A percentile compares a stretch with the other conserved stretches of the same genome.
phyloP scores from a whole-genome alignment of 371 early-diverging fungal species.

The Apophysomyces elegans region DNA sequence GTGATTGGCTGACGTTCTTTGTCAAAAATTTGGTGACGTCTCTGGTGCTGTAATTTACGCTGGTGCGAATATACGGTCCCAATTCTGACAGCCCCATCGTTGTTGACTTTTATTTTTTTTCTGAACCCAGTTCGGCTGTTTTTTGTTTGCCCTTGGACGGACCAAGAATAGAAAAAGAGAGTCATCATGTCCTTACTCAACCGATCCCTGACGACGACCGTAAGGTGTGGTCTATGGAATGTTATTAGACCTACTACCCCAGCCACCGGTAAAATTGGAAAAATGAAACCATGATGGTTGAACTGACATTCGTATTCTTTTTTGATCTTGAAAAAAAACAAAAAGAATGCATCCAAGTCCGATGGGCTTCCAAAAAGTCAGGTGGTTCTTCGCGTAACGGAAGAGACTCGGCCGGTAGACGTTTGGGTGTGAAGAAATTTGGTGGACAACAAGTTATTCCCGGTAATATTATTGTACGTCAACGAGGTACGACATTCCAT shows the following conservation, averaged over 20 bases:
- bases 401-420: constrained; percentile 92
- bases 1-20: too few species aligned
- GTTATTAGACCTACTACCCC: constrained; percentile 8
- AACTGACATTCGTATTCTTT: not conserved
- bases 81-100: too few species aligned
- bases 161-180: not conserved
- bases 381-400: constrained; percentile 94
- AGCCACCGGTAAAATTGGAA: constrained; percentile 12
- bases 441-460: constrained; percentile 83
- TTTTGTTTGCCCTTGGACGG: too few species aligned
- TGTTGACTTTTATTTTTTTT: too few species aligned
- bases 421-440: constrained; percentile 92
- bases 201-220: constrained; percentile 19
- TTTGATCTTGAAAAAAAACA: not conserved
- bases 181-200: constrained; percentile 25
- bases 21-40: too few species aligned
- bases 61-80: too few species aligned
- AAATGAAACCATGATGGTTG: not conserved
- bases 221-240: constrained; percentile 5
- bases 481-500: constrained; percentile 91
- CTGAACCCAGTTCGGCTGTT: too few species aligned
- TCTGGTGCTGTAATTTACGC: too few species aligned
- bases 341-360: constrained; percentile 61
- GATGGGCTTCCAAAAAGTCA: constrained; percentile 91
- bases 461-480: constrained; percentile 92